Conservation (phyloP, 169 alveolate genomes). For the Plasmodium ovale region DNA sequence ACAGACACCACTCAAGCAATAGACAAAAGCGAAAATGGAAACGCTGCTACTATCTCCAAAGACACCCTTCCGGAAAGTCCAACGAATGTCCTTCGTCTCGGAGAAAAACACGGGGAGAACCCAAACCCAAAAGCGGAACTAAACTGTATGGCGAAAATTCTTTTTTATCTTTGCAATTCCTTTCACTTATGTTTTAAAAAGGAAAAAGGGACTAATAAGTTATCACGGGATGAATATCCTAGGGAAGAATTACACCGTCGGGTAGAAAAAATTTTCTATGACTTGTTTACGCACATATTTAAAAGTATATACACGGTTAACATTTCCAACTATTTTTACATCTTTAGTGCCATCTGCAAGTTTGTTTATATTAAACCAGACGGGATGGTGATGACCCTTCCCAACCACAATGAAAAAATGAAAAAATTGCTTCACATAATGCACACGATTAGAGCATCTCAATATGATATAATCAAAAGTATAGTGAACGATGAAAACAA, state of each 20-base stretch:
- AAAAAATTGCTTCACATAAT: not conserved
- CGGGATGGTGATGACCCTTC: too few species aligned
- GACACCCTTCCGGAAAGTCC: too few species aligned
- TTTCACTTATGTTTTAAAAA: too few species aligned
- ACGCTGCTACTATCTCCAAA: too few species aligned
- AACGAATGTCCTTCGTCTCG: too few species aligned
- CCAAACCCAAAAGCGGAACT: conserved; percentile 4
- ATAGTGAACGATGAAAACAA: conserved; percentile 28
- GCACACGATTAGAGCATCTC: not conserved
- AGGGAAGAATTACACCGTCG: not conserved
- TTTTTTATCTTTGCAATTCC: conserved; percentile 24
- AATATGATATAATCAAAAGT: conserved; percentile 5
- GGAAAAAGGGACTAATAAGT: not conserved
- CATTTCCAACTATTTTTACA: conserved; percentile 31
- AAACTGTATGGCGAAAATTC: conserved; percentile 11
- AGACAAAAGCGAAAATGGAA: too few species aligned
- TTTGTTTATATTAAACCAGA: not conserved
- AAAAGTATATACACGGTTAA: conserved; percentile 13
- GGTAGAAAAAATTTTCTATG: conserved; percentile 38
- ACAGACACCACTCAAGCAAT: too few species aligned
- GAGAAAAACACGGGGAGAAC: not conserved
- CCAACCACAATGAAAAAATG: too few species aligned
- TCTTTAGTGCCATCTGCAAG: conserved; percentile 15
- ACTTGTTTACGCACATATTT: conserved; percentile 32
- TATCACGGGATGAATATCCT: not conserved